A percentile compares a stretch with the other conserved stretches of the same genome.
These are phyloP conservation scores for Syncephalis fuscata DNA, from an alignment of 371 early-diverging fungal species.

Conservation along the genomic window DNA sequence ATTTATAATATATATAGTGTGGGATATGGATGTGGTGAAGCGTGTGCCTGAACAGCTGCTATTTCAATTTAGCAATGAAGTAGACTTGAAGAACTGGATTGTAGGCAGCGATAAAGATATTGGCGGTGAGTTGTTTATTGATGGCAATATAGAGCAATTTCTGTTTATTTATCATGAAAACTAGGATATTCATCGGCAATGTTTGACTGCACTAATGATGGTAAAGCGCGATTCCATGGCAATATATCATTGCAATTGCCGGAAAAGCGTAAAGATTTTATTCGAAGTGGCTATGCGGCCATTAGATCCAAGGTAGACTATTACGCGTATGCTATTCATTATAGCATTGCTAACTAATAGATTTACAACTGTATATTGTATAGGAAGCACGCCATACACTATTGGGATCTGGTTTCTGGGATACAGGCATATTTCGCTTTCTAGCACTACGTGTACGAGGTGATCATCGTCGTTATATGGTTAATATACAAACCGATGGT, in stretches of 20 bases:
- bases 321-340: too few species aligned
- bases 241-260: conserved; percentile 63
- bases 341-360: too few species aligned
- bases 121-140: conserved; percentile 33
- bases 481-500: conserved; percentile 77
- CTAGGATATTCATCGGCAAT: neutral
- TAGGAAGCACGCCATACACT: conserved; percentile 35
- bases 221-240: conserved; percentile 56
- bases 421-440: conserved; percentile 71
- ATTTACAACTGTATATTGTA: neutral
- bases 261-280: conserved; percentile 33
- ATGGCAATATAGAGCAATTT: too few species aligned
- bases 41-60: too few species aligned
- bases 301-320: conserved; percentile 40
- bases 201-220: neutral
- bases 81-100: conserved; percentile 51
- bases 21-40: too few species aligned
- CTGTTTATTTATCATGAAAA: too few species aligned
- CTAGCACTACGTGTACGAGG: conserved; percentile 64
- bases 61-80: conserved; percentile 23
- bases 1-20: too few species aligned
- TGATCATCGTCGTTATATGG: conserved; percentile 66
- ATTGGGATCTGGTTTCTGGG: conserved; percentile 69
- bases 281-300: conserved; percentile 81
- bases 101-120: conserved; percentile 84